Base-by-base conservation (phyloP, 768 basidiomycete species). In the Amanita phalloides region DNA sequence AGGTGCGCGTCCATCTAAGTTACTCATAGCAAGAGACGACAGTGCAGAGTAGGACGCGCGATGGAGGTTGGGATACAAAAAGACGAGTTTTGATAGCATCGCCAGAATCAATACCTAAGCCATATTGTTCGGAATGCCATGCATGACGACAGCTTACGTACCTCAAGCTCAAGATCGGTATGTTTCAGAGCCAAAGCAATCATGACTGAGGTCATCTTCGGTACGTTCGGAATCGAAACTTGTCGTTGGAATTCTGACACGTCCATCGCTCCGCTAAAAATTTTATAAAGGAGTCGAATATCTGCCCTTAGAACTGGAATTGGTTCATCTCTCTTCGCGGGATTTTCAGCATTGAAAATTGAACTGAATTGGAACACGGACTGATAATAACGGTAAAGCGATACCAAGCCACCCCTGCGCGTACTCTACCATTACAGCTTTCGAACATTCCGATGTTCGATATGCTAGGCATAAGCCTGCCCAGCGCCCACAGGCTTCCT, bases 161-260 rank as follows among this genome's bases (percentile, higher is more conserved):
- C 86, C 66, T 77, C 80, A 14, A 86, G 57, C 45, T 82, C 79
- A 23, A 58, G 56, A 54, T 81, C 76, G 3, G 55, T 49, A 43
- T 70, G 68, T 54, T 73, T 77, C 45, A 85, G 81, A 4, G 72
- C 74, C 21, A 88, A 62, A 3, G 68, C 62, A 28, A 86, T 64
- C 32, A 90, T 66, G 3, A 78, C 76, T 38, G 69, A 57, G 25
- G 80, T 80, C 62, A 85, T 81, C 67, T 89, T 91, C 14, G 82
- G 73, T 23, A 90, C 72, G 58, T 81, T 81, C 2, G 90, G 89
- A 4, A 73, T 70, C 33, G 77, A 77, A 3, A 90, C 70, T 64
- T 91, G 89, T 61, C 90, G 73, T 61, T 90, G 86, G 64, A 90
- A 91, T 64, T 91, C 90, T 28, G 81, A 70, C n/a, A 78, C 69